These are phyloP conservation scores for Sedum album DNA, from an alignment of 164 flowering plant genomes.

Conservation along the genomic window DNA sequence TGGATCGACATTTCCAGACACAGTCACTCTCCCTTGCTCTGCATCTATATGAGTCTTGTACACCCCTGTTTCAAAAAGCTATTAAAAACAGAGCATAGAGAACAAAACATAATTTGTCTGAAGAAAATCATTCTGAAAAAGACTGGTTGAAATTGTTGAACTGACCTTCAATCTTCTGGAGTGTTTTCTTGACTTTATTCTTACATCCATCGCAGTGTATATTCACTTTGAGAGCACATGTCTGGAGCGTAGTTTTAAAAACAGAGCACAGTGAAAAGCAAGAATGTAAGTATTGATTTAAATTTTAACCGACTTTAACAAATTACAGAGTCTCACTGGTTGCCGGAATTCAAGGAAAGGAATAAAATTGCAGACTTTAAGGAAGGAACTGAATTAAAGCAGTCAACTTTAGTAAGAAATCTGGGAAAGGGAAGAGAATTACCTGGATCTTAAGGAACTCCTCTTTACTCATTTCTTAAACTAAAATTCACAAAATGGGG, in stretches of 20 bases:
- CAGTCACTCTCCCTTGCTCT: conserved; percentile 86
- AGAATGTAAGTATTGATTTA: not conserved
- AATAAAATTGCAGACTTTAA: not conserved
- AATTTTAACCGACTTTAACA: not conserved
- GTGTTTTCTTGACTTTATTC: conserved; percentile 15
- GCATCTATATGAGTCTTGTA: conserved; percentile 60
- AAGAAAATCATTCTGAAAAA: not conserved
- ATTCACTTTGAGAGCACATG: conserved; percentile 18
- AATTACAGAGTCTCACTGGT: not conserved
- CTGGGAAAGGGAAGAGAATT: conserved; percentile 9
- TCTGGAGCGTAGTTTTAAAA: conserved; percentile 16
- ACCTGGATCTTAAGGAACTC: conserved; percentile 85
- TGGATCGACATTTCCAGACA: conserved; percentile 82
- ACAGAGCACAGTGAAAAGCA: not conserved
- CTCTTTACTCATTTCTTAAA: conserved; percentile 53
- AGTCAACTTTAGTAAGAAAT: not conserved
- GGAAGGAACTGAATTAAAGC: not conserved
- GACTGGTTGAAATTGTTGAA: not conserved
- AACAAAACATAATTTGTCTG: not conserved
- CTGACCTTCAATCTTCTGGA: conserved; percentile 14
- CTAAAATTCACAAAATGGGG: conserved; percentile 12
- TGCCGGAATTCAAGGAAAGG: conserved; percentile 7
- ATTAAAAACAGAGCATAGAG: not conserved
- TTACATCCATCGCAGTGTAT: conserved; percentile 19
- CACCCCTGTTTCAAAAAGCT: conserved; percentile 43